Evolutionary conservation across 2,329 filamentous ascomycete species (phyloP).

Genomic region (Zopfia rhizophila): DNA sequence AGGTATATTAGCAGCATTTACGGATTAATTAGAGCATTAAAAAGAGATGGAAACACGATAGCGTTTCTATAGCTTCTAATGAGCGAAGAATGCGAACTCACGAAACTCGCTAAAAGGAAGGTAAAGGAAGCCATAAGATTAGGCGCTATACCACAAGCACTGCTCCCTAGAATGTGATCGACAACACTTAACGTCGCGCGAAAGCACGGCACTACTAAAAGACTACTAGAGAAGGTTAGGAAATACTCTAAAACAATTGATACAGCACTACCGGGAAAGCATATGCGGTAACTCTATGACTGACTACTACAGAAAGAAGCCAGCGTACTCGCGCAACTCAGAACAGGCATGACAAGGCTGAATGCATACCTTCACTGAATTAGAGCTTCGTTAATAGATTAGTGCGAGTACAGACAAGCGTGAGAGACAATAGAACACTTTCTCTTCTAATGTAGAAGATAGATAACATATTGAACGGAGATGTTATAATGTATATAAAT

Average conservation of each 20-base stretch:
- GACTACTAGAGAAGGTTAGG: constrained; percentile 14
- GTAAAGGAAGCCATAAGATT: constrained; percentile 14
- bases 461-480: constrained; percentile 12
- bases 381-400: constrained; percentile 15
- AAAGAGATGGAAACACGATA: constrained; percentile 16
- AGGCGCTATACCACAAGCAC: constrained; percentile 11
- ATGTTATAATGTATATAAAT: constrained; percentile 16
- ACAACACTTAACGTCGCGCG: constrained; percentile 17
- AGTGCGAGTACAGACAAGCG: constrained; percentile 12
- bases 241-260: constrained; percentile 17
- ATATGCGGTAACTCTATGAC: constrained; percentile 17
- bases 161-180: constrained; percentile 16
- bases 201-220: constrained; percentile 18
- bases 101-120: constrained; percentile 15
- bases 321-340: constrained; percentile 18
- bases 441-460: constrained; percentile 15
- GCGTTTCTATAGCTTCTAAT: constrained; percentile 17
- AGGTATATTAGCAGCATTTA: constrained; percentile 17
- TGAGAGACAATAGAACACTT: no score
- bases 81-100: constrained; percentile 22
- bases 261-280: constrained; percentile 19
- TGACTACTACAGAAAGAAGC: constrained; percentile 14
- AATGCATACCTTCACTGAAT: constrained; percentile 19
- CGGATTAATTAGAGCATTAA: constrained; percentile 12
- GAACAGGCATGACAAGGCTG: constrained; percentile 19